Evolutionary conservation across 2,329 filamentous ascomycete genomes (phyloP).

Genomic region (Clarireedia homoeocarpa): DNA sequence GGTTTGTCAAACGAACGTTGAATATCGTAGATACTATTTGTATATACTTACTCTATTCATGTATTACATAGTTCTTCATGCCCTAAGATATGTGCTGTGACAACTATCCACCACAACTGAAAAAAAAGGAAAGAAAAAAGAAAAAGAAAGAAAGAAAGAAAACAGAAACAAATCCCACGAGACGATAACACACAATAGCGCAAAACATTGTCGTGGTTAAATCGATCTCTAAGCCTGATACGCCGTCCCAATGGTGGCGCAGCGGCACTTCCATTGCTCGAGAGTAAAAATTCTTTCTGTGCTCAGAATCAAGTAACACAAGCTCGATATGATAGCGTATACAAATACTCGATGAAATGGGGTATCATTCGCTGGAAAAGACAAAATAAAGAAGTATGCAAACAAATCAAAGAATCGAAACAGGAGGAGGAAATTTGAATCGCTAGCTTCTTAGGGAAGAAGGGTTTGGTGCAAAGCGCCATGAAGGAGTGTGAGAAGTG

Average conservation of each 20-base stretch:
- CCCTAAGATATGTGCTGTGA: not conserved
- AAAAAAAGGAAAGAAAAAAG: not conserved
- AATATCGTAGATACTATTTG: too few species aligned
- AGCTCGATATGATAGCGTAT: conserved; percentile 33
- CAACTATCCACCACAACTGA: not conserved
- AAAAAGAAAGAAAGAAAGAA: not conserved
- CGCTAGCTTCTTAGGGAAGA: not conserved
- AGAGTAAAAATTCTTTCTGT: conserved; percentile 9
- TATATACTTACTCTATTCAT: not conserved
- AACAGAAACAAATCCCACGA: conserved; percentile 25
- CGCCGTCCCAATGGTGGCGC: conserved; percentile 42
- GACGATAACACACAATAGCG: conserved; percentile 38
- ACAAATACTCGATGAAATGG: conserved; percentile 39
- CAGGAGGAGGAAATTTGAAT: not conserved
- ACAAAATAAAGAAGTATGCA: not conserved
- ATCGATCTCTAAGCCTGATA: conserved; percentile 35
- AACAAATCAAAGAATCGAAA: not conserved
- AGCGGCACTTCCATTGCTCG: conserved; percentile 39
- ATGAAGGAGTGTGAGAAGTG: not conserved
- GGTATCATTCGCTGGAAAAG: conserved; percentile 41
- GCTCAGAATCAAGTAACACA: not conserved
- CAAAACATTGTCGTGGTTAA: conserved; percentile 42
- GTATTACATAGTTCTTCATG: not conserved
- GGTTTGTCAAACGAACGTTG: too few species aligned
- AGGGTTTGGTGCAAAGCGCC: not conserved